Percentiles rank a stretch among this genome's conserved stretches.
Conservation (phyloP, 2,329 filamentous ascomycete genomes). For the Drechslerella dactyloides region DNA sequence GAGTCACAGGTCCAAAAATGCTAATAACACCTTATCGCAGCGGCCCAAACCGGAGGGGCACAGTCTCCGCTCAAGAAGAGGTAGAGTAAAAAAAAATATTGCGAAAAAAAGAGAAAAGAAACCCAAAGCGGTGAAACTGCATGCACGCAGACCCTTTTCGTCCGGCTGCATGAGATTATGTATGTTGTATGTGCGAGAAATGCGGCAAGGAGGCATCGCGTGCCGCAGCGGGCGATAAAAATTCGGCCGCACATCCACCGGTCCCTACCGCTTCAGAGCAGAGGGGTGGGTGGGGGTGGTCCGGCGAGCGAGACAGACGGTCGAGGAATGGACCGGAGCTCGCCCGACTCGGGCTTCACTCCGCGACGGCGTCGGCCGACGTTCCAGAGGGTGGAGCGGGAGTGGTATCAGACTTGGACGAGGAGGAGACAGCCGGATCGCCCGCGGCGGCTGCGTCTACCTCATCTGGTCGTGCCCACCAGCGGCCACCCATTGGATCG, state of each 20-base stretch:
- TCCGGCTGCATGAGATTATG: constrained; percentile 13
- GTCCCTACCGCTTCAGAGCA: no score
- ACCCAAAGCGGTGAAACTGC: no score
- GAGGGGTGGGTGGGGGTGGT: no score
- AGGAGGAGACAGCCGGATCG: constrained; percentile 16
- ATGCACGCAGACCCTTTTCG: background rate
- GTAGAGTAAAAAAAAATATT: background rate
- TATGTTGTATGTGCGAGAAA: constrained; percentile 11
- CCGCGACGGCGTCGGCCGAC: background rate
- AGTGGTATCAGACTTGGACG: constrained; percentile 11
- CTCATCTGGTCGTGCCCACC: constrained; percentile 51
- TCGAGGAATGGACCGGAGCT: background rate
- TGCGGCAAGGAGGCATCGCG: constrained; percentile 31
- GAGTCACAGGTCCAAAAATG: background rate
- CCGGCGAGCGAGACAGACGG: no score
- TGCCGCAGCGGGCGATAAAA: constrained; percentile 32
- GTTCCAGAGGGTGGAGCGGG: constrained; percentile 12
- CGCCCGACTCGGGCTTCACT: no score
- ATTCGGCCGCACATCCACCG: background rate
- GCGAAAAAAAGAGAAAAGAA: no score
- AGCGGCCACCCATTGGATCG: constrained; percentile 51
- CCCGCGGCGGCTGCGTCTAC: constrained; percentile 42
- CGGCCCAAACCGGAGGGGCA: constrained; percentile 36
- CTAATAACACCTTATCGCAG: constrained; percentile 34
- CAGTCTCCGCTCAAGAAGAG: no score